A percentile compares a stretch with the other conserved stretches of the same genome.
These are phyloP conservation scores for Xerocomus minutiporus DNA, from an alignment of 1,284 basidiomycete species.

Conservation along the genomic window DNA sequence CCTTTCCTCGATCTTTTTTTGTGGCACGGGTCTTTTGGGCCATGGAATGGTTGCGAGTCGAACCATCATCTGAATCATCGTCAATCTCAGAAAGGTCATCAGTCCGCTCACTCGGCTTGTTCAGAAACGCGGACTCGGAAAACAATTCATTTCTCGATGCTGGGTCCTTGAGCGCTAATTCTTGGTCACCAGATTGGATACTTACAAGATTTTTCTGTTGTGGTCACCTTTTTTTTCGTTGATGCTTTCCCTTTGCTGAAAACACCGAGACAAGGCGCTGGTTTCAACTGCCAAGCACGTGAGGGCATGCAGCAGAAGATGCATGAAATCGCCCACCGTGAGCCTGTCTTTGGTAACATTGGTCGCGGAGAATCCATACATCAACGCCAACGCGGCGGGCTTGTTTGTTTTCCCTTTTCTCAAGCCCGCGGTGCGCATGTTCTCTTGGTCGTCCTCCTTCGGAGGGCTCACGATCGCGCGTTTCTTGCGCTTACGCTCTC, in stretches of 20 bases:
- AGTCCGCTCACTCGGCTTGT: constrained; percentile 20
- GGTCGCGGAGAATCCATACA: constrained; percentile 69
- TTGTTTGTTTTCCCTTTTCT: constrained; percentile 28
- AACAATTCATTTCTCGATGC: constrained; percentile 34
- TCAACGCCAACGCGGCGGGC: constrained; percentile 55
- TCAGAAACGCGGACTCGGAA: constrained; percentile 51
- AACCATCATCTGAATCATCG: constrained; percentile 6
- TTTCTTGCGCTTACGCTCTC: constrained; percentile 51
- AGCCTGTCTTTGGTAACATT: constrained; percentile 64
- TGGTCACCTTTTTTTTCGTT: constrained; percentile 32
- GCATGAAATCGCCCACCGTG: constrained; percentile 46
- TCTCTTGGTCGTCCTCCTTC: constrained; percentile 16
- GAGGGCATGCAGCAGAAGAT: constrained; percentile 2
- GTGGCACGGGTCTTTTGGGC: constrained; percentile 1
- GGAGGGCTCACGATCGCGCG: constrained; percentile 43
- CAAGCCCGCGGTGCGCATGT: neutral
- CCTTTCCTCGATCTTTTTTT: constrained; percentile 2
- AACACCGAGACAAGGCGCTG: constrained; percentile 48
- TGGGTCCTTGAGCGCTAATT: constrained; percentile 9
- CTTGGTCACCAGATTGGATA: neutral
- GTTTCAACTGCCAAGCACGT: constrained; percentile 38
- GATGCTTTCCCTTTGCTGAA: constrained; percentile 73
- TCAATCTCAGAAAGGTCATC: constrained; percentile 5
- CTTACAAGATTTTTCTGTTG: constrained; percentile 20
- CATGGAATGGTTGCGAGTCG: neutral